phyloP scores from a whole-genome alignment of 2,329 filamentous ascomycete species.

The Cladobotryum protrusum region DNA sequence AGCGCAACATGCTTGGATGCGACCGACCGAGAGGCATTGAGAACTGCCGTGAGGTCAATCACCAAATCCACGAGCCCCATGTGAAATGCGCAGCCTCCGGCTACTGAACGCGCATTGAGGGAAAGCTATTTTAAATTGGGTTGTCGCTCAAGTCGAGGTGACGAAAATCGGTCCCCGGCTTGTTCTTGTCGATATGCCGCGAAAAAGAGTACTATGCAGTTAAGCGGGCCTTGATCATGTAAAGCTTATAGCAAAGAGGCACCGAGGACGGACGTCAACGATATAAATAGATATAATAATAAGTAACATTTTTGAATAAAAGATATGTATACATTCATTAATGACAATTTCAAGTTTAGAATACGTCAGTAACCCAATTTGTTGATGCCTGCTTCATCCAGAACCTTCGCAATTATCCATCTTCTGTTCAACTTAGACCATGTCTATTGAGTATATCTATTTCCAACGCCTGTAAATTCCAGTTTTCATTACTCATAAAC shows the following conservation, averaged over 20 bases:
- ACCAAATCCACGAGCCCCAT: conserved; percentile 59
- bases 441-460: background rate
- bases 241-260: background rate
- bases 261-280: no score
- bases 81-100: conserved; percentile 20
- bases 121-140: background rate
- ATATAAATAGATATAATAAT: no score
- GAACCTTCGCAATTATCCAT: no score
- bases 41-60: conserved; percentile 64
- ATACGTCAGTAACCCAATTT: no score
- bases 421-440: background rate
- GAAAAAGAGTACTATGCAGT: conserved; percentile 18
- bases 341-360: no score
- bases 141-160: background rate
- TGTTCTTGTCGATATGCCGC: background rate
- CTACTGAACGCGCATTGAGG: conserved; percentile 20
- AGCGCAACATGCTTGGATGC: conserved; percentile 57
- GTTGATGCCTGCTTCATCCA: no score
- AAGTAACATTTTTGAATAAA: no score
- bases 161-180: background rate
- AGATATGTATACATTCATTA: no score
- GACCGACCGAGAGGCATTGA: conserved; percentile 63
- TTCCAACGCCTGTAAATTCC: background rate
- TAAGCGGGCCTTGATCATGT: conserved; percentile 19
- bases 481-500: background rate